Evolutionary conservation across 73 alveolate species (phyloP), one percentile per base, ranked within the genome.

Genomic region (Paramecium sonneborni): DNA sequence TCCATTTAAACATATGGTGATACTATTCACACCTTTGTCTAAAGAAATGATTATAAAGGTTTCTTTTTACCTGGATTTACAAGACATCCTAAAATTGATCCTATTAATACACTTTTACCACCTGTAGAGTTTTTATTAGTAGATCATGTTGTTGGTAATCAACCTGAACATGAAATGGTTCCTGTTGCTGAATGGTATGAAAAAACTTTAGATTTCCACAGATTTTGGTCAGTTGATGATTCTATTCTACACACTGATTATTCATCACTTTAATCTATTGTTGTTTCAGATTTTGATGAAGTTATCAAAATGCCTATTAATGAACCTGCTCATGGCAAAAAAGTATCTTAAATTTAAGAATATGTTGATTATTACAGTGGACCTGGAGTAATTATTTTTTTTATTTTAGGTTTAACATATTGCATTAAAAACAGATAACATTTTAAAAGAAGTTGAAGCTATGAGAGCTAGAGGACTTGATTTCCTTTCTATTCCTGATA

Each of bases 161-260:
- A 96, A 88, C 97, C 99, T 20, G 97, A 93, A 62, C 89, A 92
- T 12, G 96, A 96, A 55, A 96, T 96, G 98, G 97, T 92, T 46
- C 96, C 97, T n/a, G 95, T 96, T 48, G 98, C 97, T 38, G 95
- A 94, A 70, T 96, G 99, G 99, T 96, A 96, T 86, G 98, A 95
- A 85, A 95, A 96, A 92, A 94, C 93, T 92, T 94, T 96, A 52
- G 98, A 96, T 87, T 96, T 96, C 97, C 99, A 96, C 88, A 48
- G 98, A 92, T 96, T 85, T 79, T 96, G 99, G 99, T 92, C 97
- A 14, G 99, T 94, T 38, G 99, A 96, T 85, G 99, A 96, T 57
- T 62, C 95, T 12, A 94, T 93, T 95, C 96, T 96, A 67, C 98
- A 96, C 89, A 96, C 99, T 35, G 98, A 96, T 84, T 96, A 88